phyloP scores from a whole-genome alignment of 164 flowering plant species.

The Amborella trichopoda region DNA sequence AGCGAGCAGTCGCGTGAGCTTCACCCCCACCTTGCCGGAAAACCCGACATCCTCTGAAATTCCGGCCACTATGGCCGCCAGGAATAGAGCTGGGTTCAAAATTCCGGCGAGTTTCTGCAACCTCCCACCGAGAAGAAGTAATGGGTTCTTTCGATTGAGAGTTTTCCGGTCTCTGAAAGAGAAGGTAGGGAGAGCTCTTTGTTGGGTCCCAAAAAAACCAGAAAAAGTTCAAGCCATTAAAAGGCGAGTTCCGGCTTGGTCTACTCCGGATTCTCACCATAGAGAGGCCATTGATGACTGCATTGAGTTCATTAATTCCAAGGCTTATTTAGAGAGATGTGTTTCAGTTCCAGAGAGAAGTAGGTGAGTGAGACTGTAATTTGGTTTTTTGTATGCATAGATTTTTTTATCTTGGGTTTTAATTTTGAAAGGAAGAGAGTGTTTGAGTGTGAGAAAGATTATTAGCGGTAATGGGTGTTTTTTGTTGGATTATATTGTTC shows the following conservation, averaged over 20 bases:
- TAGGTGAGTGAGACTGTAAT: neutral
- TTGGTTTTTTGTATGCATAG: neutral
- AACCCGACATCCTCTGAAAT: conserved; percentile 10
- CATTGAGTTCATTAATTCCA: conserved; percentile 60
- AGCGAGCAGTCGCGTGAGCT: conserved; percentile 11
- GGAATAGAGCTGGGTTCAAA: conserved; percentile 17
- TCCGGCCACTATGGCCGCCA: conserved; percentile 5
- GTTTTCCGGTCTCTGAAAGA: conserved; percentile 25
- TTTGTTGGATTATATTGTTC: no score
- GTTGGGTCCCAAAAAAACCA: conserved; percentile 24
- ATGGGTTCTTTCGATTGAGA: conserved; percentile 20
- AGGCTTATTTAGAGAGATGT: conserved; percentile 33
- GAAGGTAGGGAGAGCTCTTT: conserved; percentile 25
- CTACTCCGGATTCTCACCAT: conserved; percentile 38
- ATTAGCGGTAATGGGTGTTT: no score
- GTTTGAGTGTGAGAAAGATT: no score
- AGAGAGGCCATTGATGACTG: conserved; percentile 58
- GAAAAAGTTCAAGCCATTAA: conserved; percentile 17
- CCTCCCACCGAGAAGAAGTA: conserved; percentile 16
- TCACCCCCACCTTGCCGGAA: conserved; percentile 21
- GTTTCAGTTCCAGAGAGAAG: conserved; percentile 17
- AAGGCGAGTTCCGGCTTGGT: conserved; percentile 22
- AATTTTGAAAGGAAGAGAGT: no score
- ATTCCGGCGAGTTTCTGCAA: conserved; percentile 13
- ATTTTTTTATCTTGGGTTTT: no score